Base-by-base conservation (phyloP, 257 asterid genomes). In the Solanum peruvianum region DNA sequence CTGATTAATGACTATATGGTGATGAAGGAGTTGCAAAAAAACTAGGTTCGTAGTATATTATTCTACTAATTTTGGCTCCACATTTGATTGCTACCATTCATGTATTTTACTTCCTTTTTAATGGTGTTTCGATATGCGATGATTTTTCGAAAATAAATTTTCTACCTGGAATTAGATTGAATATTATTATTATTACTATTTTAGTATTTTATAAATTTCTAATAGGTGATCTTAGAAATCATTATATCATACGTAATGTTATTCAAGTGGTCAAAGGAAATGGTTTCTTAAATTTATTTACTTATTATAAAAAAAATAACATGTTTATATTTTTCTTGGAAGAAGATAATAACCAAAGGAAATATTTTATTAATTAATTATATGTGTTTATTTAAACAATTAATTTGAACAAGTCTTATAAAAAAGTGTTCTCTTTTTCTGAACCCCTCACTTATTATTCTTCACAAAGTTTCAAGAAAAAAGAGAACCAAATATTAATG, bases 391-490 rank as follows among this genome's bases (percentile, higher is more conserved):
- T 85, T 64, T 85, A 13, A 62, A 62, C 69, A 85, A 29, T 23
- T 1, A 69, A 37, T 25, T 31, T 73, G 83, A 45, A 85, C 11
- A 85, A 70, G 83, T 85, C 56, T n/a, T 76, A n/a, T 9, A 67
- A 42, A 82, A 15, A 56, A 18, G 33, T 29, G 16, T 7, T 47
- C 77, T 84, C 87, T 66, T 84, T 84, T 84, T 84, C 81, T 84
- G 87, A 75, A 67, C 87, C 87, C 33, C 45, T 67, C 80, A 84
- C 80, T 84, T 84, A 84, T 41, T 84, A 84, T 70, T 70, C 44
- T 84, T 58, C 14, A 42, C 45, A 84, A 27, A 39, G 39, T 70
- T 84, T 45, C 81, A 66, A 84, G 39, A 62, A 66, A 66, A 80
- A 84, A 84, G 64, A 29, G 60, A 84, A 66, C 87, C 87, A 66